Conservation (phyloP, 306 rosid species). For the Cucurbita maxima region DNA sequence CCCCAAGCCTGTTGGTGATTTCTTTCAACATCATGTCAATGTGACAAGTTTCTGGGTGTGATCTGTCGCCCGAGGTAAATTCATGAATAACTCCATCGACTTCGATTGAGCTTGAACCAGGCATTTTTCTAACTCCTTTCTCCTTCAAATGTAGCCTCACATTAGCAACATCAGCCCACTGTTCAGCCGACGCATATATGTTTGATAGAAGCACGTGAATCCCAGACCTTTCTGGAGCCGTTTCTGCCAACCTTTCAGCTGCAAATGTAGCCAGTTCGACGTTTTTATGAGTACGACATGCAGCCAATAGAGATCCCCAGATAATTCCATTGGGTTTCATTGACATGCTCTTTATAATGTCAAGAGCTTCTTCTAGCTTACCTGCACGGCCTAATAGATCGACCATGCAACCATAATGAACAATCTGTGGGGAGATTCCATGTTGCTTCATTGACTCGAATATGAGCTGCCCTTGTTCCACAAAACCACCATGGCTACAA, state of each 20-base stretch:
- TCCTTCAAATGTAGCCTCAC: constrained; percentile 63
- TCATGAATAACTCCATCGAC: constrained; percentile 49
- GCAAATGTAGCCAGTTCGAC: constrained; percentile 43
- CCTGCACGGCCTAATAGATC: constrained; percentile 70
- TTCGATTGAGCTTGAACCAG: constrained; percentile 56
- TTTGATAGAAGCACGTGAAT: constrained; percentile 55
- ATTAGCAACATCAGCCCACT: constrained; percentile 69
- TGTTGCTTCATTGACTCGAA: constrained; percentile 44
- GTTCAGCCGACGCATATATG: constrained; percentile 60
- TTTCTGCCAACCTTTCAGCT: constrained; percentile 30
- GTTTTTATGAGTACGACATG: constrained; percentile 52
- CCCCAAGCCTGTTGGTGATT: constrained; percentile 36
- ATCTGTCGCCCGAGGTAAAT: constrained; percentile 51
- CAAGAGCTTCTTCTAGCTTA: constrained; percentile 44
- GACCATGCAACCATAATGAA: constrained; percentile 75
- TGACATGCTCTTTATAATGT: constrained; percentile 55
- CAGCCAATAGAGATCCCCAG: constrained; percentile 68
- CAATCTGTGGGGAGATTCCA: constrained; percentile 36
- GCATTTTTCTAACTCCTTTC: constrained; percentile 39
- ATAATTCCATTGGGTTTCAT: constrained; percentile 58
- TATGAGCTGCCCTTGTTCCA: constrained; percentile 40
- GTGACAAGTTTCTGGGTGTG: constrained; percentile 25
- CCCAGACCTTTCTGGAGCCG: constrained; percentile 40
- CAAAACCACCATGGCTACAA: constrained; percentile 55
- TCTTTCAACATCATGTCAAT: constrained; percentile 45